Conservation (phyloP, 352 stramenopile genomes). For the Halophytophthora batemanensis region DNA sequence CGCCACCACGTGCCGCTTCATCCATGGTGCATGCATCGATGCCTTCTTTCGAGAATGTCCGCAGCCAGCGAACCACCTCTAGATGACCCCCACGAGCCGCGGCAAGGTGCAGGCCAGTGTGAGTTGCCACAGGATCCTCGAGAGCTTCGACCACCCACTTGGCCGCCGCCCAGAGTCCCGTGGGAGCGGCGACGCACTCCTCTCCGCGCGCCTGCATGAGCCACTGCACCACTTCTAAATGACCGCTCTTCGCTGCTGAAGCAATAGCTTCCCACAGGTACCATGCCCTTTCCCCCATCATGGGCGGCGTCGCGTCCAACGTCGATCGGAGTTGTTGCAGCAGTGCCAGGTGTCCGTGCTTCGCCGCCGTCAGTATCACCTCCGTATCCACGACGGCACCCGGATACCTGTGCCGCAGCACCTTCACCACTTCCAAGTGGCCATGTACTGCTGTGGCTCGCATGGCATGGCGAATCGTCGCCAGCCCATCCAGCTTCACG, state of each 20-base stretch:
- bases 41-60: conserved; percentile 14
- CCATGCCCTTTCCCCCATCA: conserved; percentile 8
- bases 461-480: conserved; percentile 19
- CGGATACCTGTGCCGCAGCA: conserved; percentile 7
- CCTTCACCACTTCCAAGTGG: conserved; percentile 14
- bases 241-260: conserved; percentile 19
- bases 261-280: conserved; percentile 9
- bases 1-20: conserved; percentile 18
- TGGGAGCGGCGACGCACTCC: not conserved
- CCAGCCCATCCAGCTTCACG: conserved; percentile 9
- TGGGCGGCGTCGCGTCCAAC: conserved; percentile 9
- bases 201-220: conserved; percentile 7
- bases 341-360: conserved; percentile 17
- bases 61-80: conserved; percentile 22
- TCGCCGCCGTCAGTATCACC: conserved; percentile 10
- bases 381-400: conserved; percentile 10
- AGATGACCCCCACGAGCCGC: conserved; percentile 25
- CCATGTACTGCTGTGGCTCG: conserved; percentile 12
- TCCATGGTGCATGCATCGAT: conserved; percentile 18
- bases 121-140: not conserved
- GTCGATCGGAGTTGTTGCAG: conserved; percentile 15
- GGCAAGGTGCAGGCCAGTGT: conserved; percentile 19
- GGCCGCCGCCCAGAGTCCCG: not conserved
- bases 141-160: not conserved
- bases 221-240: conserved; percentile 29